These are phyloP conservation scores for Gentiana macrophylla DNA, from an alignment of 257 asterid species.

Conservation along the genomic window DNA sequence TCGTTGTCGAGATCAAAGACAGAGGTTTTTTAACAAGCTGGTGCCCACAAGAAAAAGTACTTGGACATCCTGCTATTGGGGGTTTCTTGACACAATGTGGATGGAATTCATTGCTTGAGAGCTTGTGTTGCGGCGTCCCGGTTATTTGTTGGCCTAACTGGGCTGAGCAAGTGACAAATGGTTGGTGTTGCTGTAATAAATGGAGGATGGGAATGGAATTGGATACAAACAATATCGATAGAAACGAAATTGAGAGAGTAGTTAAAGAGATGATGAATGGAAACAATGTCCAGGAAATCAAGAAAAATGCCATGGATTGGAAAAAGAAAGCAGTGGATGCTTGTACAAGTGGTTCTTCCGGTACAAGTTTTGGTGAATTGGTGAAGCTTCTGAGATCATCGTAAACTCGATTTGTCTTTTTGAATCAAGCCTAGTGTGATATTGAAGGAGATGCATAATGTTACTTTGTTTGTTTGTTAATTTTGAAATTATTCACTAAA, in stretches of 20 bases:
- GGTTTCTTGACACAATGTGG: constrained; percentile 21
- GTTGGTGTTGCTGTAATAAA: constrained; percentile 12
- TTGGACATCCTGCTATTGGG: constrained; percentile 18
- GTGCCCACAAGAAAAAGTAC: constrained; percentile 28
- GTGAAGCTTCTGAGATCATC: constrained; percentile 7
- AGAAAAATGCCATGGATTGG: constrained; percentile 13
- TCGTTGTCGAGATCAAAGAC: constrained; percentile 5
- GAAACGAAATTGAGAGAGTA: constrained; percentile 8
- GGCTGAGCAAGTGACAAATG: constrained; percentile 16
- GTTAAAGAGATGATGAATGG: constrained; percentile 16
- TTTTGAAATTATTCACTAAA: too few relatives aligned
- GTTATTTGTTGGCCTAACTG: constrained; percentile 22
- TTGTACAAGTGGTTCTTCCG: constrained; percentile 10
- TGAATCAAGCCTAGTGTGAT: too few relatives aligned
- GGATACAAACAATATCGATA: neutral
- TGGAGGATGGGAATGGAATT: constrained; percentile 20
- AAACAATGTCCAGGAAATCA: constrained; percentile 14
- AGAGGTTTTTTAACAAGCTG: constrained; percentile 13
- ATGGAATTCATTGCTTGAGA: constrained; percentile 21
- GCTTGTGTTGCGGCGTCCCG: constrained; percentile 21
- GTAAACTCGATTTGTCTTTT: too few relatives aligned
- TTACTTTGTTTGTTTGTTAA: too few relatives aligned
- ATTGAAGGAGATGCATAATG: too few relatives aligned
- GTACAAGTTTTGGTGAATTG: constrained; percentile 12
- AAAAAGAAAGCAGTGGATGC: constrained; percentile 16